Evolutionary conservation across 2,329 filamentous ascomycete species (phyloP), one percentile per base, ranked within the genome.

Genomic region (Fusarium pininemorale): DNA sequence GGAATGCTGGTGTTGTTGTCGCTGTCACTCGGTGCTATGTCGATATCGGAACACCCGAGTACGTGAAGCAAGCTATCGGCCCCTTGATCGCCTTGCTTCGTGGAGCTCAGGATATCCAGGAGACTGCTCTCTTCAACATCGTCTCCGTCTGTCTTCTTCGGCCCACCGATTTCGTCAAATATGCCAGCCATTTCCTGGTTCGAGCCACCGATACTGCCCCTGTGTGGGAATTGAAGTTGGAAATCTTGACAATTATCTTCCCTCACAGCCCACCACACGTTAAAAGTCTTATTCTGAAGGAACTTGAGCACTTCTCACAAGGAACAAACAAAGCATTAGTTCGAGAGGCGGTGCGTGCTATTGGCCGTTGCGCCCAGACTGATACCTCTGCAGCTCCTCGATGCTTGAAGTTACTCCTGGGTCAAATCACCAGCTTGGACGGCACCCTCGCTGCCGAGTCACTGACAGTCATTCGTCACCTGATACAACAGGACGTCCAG

Each of bases 51-150:
- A 96, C 94, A 0, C 84, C 90, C 1, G 90, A 93, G 47, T 94
- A 98, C 80, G 88, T 97, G 35, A 88, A 90, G 73, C 85, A 88
- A 28, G 91, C 94, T 12, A 90, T 97, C 64, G 95, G 96, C 0
- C 96, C 96, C 2, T 85, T 99, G 32, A 88, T 98, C 26, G 94
- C 96, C 22, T 89, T 99, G 38, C 86, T 99, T 65, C 91, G 96
- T 64, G 92, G 94, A 18, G 91, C 95, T 0, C 90, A 93, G 68
- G 96, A 98, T 80, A 94, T 98, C 58, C 93, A 97, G 80, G 92
- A 97, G 79, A 89, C 98, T 44, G 95, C 94, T 3, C 88, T 99
- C 24, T 96, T 96, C 86, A 98, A 98, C 80, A 95, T 98, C 67
- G 95, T 98, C 16, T 93, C 94, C n/a, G 93, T 99, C 50, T 96